Evolutionary conservation across 805 yeast species (phyloP), one percentile per base, ranked within the genome.

Genomic region (Monosporozyma solicola): DNA sequence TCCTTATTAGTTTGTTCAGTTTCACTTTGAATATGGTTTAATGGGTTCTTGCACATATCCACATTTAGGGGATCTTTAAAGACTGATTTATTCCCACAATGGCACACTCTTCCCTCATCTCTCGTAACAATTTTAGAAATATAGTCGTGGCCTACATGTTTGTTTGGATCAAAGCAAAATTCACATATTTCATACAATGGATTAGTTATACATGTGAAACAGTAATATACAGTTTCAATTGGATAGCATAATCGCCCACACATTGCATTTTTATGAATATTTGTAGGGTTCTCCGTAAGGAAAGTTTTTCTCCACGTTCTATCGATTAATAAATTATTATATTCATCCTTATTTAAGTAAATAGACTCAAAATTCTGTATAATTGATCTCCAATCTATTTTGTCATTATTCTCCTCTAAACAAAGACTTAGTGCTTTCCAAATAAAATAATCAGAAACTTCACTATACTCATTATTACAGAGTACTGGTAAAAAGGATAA

Each of bases 161-260:
- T 75, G 3, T 79, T 80, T 2, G 82, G 80, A 49, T 83, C 80
- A 69, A 74, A 91, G 65, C 98, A 91, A 54, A 77, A 72, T 10
- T 83, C 76, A 65, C 98, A 91, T 9, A 91, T 59, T 56, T 60
- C 74, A 57, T 61, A 63, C 24, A 63, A 52, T 13, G 66, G 70
- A 47, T 66, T 64, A 27, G 56, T 59, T 2, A 67, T 61, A 48
- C 71, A 67, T 24, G 69, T 65, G 24, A 65, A 63, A 48, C 71
- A 67, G 50, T 63, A 65, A 50, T 60, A 67, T 11, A 67, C 66
- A 1, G 61, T 61, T 39, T 65, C 68, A 27, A 61, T 54, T 1
- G 67, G 64, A 25, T 54, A 61, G 50, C 68, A 61, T 49, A 58
- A 61, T 41, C 61, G 55, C 31, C 55, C 56, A 53, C 71, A 67